A percentile compares a stretch with the other conserved stretches of the same genome.
phyloP scores from a whole-genome alignment of 306 rosid genomes.

The Prinsepia uniflora region DNA sequence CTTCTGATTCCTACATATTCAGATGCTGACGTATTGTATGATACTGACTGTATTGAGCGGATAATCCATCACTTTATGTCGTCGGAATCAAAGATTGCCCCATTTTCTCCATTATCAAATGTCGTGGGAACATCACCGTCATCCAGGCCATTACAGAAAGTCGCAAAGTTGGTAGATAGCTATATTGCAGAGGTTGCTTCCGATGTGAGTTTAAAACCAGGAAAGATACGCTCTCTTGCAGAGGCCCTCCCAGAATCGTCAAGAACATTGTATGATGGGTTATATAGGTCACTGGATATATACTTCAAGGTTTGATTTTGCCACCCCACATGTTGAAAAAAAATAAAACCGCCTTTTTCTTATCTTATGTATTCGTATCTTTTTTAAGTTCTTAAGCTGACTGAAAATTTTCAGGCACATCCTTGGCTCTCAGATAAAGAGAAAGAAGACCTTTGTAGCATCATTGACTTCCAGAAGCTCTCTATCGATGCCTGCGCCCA shows the following conservation, averaged over 20 bases:
- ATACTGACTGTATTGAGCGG: conserved; percentile 66
- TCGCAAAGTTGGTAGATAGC: conserved; percentile 52
- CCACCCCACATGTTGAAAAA: conserved; percentile 18
- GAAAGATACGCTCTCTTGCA: conserved; percentile 40
- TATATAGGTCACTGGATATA: conserved; percentile 81
- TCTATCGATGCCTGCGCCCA: conserved; percentile 93
- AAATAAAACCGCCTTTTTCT: background rate
- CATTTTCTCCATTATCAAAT: conserved; percentile 66
- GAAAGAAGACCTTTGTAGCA: conserved; percentile 77
- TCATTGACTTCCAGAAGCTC: conserved; percentile 75
- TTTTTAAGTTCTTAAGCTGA: conserved; percentile 11
- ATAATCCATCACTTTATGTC: conserved; percentile 59
- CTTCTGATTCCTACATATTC: conserved; percentile 84
- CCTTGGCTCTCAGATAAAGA: conserved; percentile 72
- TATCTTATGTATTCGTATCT: background rate
- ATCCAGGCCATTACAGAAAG: conserved; percentile 51
- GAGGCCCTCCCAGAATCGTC: conserved; percentile 74
- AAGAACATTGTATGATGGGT: conserved; percentile 76
- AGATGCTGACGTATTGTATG: conserved; percentile 72
- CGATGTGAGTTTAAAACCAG: conserved; percentile 47
- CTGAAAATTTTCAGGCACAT: conserved; percentile 60
- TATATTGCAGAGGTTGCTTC: conserved; percentile 62
- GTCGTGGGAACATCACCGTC: conserved; percentile 53
- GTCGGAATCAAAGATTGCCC: conserved; percentile 43
- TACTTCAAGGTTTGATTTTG: conserved; percentile 76